phyloP scores from a whole-genome alignment of 768 basidiomycete species.

The Suillus discolor region DNA sequence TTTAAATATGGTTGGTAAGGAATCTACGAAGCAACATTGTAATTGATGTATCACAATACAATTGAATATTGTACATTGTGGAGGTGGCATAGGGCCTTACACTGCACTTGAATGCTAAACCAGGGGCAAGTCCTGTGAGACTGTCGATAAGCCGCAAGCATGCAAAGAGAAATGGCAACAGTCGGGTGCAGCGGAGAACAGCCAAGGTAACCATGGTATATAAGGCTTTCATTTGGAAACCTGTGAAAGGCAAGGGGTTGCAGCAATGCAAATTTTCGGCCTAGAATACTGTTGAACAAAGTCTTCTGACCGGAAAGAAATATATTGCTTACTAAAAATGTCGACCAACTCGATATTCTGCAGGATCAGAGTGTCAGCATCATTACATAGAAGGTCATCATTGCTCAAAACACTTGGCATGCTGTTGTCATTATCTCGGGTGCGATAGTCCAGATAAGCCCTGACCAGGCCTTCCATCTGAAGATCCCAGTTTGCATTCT shows the following conservation, averaged over 20 bases:
- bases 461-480: not conserved
- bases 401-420: slow-evolving; percentile 2
- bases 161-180: slow-evolving; percentile 19
- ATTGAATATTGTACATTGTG: slow-evolving; percentile 6
- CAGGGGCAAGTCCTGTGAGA: slow-evolving; percentile 8
- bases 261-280: not conserved
- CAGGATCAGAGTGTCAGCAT: not conserved
- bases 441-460: slow-evolving; percentile 3
- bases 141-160: slow-evolving; percentile 13
- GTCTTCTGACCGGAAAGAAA: not conserved
- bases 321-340: not conserved
- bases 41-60: not conserved
- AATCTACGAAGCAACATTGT: slow-evolving; percentile 1
- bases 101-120: slow-evolving; percentile 15
- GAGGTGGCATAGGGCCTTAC: slow-evolving; percentile 8
- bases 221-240: not conserved
- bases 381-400: not conserved
- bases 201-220: not conserved
- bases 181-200: not conserved
- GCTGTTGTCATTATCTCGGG: not conserved
- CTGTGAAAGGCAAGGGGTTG: not conserved
- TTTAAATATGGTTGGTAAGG: not conserved
- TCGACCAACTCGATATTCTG: slow-evolving; percentile 3
- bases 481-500: slow-evolving; percentile 1
- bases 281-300: not conserved